Evolutionary conservation across 202 grass and related monocot species (phyloP).

Genomic region (Panicum hallii): DNA sequence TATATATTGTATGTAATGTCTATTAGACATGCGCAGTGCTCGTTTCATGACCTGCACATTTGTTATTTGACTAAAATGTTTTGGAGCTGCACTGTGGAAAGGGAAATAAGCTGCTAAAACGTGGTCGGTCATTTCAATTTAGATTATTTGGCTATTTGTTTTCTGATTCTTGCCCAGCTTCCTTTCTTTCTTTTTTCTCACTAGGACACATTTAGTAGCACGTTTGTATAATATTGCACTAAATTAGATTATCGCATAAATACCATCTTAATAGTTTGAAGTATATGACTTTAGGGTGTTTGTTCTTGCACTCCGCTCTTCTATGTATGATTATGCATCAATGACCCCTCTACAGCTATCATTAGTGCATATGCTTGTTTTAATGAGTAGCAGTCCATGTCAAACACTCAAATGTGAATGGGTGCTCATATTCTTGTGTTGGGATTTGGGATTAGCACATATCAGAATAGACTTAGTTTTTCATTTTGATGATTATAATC

Average conservation of each 20-base stretch:
- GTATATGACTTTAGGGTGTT: background rate
- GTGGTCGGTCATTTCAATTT: constrained; percentile 41
- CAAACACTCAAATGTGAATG: background rate
- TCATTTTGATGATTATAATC: background rate
- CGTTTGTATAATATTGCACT: background rate
- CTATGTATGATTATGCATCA: background rate
- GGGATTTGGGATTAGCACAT: background rate
- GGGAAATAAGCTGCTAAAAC: constrained; percentile 75
- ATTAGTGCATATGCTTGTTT: background rate
- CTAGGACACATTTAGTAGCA: background rate
- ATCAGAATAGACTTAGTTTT: background rate
- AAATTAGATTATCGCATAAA: constrained; percentile 11
- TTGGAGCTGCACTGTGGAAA: constrained; percentile 56
- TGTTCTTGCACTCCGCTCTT: background rate
- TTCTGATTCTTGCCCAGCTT: background rate
- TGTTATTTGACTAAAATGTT: constrained; percentile 57
- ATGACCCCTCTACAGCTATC: background rate
- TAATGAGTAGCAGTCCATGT: constrained; percentile 21
- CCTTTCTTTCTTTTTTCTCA: background rate
- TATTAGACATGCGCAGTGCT: background rate
- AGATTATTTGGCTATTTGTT: constrained; percentile 38
- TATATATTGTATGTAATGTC: background rate
- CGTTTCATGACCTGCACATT: constrained; percentile 25
- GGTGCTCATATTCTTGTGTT: background rate
- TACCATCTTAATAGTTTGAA: constrained; percentile 5